A percentile compares a stretch with the other conserved stretches of the same genome.
These are phyloP conservation scores for Plasmodium relictum DNA, from an alignment of 169 alveolate species.

Conservation along the genomic window DNA sequence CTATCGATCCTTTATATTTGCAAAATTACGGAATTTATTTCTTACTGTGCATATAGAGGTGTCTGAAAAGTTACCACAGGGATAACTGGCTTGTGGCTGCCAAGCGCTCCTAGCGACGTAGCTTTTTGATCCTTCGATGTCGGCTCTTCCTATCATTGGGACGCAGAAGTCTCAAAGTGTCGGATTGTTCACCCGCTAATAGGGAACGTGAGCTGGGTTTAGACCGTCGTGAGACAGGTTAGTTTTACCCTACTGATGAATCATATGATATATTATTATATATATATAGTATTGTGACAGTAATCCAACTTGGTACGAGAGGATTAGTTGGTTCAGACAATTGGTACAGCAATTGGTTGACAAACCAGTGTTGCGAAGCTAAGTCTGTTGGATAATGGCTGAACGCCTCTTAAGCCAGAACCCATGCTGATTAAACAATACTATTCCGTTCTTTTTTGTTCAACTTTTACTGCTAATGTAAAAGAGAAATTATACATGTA, in stretches of 20 bases:
- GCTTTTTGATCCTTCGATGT: conserved; percentile 91
- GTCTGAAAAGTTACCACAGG: no score
- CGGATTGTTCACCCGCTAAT: conserved; percentile 86
- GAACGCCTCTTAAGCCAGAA: conserved; percentile 93
- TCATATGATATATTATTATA: conserved; percentile 64
- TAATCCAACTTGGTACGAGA: conserved; percentile 71
- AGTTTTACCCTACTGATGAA: conserved; percentile 93
- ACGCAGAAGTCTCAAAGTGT: no score
- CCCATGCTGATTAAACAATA: conserved; percentile 84
- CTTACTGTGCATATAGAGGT: no score
- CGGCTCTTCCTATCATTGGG: conserved; percentile 88
- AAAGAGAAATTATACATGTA: not conserved
- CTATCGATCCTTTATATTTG: conserved; percentile 73
- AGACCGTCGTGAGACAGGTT: conserved; percentile 96
- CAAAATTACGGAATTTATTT: conserved; percentile 10
- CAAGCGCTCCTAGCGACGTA: conserved; percentile 94
- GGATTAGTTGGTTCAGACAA: conserved; percentile 54
- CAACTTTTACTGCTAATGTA: not conserved
- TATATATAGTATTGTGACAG: conserved; percentile 79
- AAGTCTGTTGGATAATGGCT: conserved; percentile 92
- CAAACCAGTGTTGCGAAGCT: conserved; percentile 92
- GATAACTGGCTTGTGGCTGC: no score
- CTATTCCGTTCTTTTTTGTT: no score
- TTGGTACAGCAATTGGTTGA: conserved; percentile 78
- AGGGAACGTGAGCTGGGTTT: conserved; percentile 86